A percentile compares a stretch with the other conserved stretches of the same genome.
Evolutionary conservation across 1,284 basidiomycete genomes (phyloP).

Genomic region (Austropuccinia psidii): DNA sequence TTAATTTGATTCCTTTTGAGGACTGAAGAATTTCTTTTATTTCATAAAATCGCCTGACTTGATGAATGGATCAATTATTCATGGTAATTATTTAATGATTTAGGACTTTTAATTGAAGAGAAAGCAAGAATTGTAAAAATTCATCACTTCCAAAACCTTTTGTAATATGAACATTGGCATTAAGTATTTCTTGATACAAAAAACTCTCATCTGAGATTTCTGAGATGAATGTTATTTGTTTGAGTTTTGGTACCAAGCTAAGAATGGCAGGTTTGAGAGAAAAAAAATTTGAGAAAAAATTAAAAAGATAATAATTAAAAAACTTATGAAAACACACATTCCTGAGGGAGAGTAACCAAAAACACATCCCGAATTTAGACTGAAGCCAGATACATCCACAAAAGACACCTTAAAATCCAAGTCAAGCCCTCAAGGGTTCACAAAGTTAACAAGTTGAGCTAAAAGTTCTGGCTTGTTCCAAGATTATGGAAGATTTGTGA

Average conservation of each 20-base stretch:
- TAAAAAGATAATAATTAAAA: no score
- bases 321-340: no score
- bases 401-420: no score
- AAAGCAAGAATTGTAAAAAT: not conserved
- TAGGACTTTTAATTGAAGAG: not conserved
- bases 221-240: not conserved
- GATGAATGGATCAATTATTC: not conserved
- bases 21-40: not conserved
- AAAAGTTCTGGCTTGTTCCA: no score
- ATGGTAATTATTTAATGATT: not conserved
- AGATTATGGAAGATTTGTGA: no score
- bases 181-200: not conserved
- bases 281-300: no score
- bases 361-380: no score
- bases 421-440: no score
- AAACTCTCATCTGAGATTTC: not conserved
- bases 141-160: not conserved
- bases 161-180: not conserved
- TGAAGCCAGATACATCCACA: no score
- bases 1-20: not conserved
- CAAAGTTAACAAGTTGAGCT: no score
- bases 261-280: not conserved
- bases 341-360: no score
- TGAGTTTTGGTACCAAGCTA: not conserved
- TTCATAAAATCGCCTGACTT: not conserved